Evolutionary conservation across 2,329 filamentous ascomycete genomes (phyloP).

Genomic region (Aspergillaceae sp.): DNA sequence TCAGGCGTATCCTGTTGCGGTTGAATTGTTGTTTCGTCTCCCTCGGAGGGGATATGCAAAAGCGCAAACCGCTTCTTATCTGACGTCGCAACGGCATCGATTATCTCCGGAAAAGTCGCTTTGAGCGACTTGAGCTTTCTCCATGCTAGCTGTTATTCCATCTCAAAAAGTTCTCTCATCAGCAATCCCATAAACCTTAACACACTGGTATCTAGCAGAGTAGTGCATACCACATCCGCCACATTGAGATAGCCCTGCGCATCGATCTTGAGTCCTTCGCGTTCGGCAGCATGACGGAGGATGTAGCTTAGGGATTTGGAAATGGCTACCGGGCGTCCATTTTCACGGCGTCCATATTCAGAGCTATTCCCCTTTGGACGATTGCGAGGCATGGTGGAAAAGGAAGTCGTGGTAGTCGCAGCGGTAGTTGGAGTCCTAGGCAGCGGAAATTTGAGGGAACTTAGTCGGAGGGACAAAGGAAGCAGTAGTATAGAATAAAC

Average conservation of each 20-base stretch:
- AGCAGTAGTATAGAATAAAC: too few relatives aligned
- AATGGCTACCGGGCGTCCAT: constrained; percentile 27
- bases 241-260: constrained; percentile 54
- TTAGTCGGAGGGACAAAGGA: too few relatives aligned
- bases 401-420: too few relatives aligned
- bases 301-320: constrained; percentile 39
- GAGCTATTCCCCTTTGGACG: background rate
- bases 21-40: constrained; percentile 3
- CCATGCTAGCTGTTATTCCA: constrained; percentile 42
- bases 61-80: constrained; percentile 89
- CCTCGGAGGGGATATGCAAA: constrained; percentile 43
- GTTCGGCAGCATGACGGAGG: constrained; percentile 53
- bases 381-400: too few relatives aligned
- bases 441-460: too few relatives aligned
- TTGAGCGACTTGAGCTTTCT: constrained; percentile 58
- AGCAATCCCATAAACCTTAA: constrained; percentile 1
- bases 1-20: background rate
- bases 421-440: too few relatives aligned
- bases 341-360: constrained; percentile 17
- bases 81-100: constrained; percentile 59
- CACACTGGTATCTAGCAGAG: background rate
- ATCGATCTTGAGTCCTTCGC: constrained; percentile 52
- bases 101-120: constrained; percentile 67
- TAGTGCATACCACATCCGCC: constrained; percentile 44
- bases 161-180: background rate